These are phyloP conservation scores for Malassezia slooffiae DNA, from an alignment of 1,284 basidiomycete species.

Conservation along the genomic window DNA sequence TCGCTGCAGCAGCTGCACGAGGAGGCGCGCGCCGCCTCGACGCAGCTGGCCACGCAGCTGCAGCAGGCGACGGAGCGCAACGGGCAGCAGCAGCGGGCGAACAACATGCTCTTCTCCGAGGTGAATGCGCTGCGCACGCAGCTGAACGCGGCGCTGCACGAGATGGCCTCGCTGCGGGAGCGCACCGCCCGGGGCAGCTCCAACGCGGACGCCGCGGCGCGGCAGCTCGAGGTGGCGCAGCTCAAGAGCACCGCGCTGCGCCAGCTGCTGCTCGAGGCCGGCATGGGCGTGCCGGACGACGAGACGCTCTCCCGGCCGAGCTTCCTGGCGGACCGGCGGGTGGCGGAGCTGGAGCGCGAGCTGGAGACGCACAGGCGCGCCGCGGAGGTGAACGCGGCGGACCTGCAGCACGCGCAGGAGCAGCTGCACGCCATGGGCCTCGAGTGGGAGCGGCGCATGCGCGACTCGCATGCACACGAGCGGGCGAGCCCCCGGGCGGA, in stretches of 20 bases:
- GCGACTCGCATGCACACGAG: constrained; percentile 17
- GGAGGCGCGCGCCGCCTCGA: constrained; percentile 46
- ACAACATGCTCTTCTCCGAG: constrained; percentile 63
- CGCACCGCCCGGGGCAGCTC: constrained; percentile 8
- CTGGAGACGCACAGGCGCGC: constrained; percentile 24
- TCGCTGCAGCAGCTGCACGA: constrained; percentile 37
- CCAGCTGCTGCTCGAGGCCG: constrained; percentile 73
- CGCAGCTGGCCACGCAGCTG: constrained; percentile 50
- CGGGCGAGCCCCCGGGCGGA: constrained; percentile 51
- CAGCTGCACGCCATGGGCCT: constrained; percentile 37
- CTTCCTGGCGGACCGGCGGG: constrained; percentile 29
- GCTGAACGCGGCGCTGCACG: constrained; percentile 61
- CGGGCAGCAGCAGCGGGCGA: constrained; percentile 61
- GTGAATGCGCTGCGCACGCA: constrained; percentile 67
- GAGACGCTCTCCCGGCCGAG: constrained; percentile 35
- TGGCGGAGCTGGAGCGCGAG: constrained; percentile 40
- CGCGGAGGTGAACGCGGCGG: constrained; percentile 30
- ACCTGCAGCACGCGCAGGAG: constrained; percentile 41
- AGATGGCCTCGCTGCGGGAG: constrained; percentile 59
- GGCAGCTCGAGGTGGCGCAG: constrained; percentile 62
- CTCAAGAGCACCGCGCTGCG: constrained; percentile 71
- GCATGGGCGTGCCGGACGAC: constrained; percentile 37
- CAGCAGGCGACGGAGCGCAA: constrained; percentile 58
- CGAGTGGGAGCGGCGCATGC: constrained; percentile 34
- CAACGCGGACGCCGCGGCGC: constrained; percentile 25